phyloP scores from a whole-genome alignment of 176 grass and related monocot genomes.

The Hsuehochloa calcarea region DNA sequence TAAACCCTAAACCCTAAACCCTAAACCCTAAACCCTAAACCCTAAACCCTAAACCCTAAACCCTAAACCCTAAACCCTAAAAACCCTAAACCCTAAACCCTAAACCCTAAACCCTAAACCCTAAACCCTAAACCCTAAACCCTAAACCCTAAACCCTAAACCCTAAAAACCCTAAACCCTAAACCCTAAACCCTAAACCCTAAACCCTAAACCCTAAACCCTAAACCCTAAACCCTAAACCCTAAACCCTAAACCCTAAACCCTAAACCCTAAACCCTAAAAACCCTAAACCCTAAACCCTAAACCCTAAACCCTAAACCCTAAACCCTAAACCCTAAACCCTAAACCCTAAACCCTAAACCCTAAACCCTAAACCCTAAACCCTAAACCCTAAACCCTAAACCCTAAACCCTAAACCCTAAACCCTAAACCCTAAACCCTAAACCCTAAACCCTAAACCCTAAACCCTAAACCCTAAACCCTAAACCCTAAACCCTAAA shows the following conservation, averaged over 20 bases:
- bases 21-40: background rate
- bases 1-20: background rate
- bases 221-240: too few relatives aligned
- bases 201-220: too few relatives aligned
- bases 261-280: background rate
- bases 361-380: too few relatives aligned
- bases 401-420: too few relatives aligned
- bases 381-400: too few relatives aligned
- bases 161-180: background rate
- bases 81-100: background rate
- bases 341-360: too few relatives aligned
- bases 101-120: background rate
- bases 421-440: too few relatives aligned
- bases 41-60: background rate
- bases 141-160: background rate
- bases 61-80: background rate
- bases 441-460: too few relatives aligned
- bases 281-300: background rate
- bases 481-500: too few relatives aligned
- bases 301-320: too few relatives aligned
- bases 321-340: too few relatives aligned
- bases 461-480: too few relatives aligned
- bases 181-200: background rate
- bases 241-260: background rate
- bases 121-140: background rate